Conservation (phyloP, 768 basidiomycete species). For the Tylopilus sp. region DNA sequence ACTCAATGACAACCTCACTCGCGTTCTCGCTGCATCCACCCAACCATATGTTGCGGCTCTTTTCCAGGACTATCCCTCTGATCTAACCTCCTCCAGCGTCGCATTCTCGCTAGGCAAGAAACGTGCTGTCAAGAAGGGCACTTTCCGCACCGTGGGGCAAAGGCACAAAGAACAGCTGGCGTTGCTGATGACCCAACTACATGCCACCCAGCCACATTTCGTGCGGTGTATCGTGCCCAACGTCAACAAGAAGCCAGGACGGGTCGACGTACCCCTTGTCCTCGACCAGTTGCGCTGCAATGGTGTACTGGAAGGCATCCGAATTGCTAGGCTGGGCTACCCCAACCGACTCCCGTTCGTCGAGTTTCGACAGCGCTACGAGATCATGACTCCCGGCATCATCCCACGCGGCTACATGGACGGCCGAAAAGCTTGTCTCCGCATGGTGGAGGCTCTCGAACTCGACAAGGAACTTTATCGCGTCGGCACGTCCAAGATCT, state of each 20-base stretch:
- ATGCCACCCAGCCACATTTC: conserved; percentile 96
- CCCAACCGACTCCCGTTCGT: conserved; percentile 96
- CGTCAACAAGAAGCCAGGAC: conserved; percentile 81
- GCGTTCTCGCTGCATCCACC: conserved; percentile 78
- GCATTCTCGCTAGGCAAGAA: conserved; percentile 53
- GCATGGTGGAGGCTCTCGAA: conserved; percentile 87
- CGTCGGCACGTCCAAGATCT: conserved; percentile 96
- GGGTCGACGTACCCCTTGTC: conserved; percentile 90
- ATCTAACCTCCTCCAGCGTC: conserved; percentile 33
- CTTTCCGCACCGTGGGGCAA: conserved; percentile 94
- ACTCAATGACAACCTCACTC: conserved; percentile 90
- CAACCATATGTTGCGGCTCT: conserved; percentile 80
- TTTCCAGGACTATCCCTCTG: conserved; percentile 68
- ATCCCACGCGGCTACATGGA: conserved; percentile 98
- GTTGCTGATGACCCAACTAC: conserved; percentile 86
- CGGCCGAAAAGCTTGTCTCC: conserved; percentile 87
- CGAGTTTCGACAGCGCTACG: conserved; percentile 96
- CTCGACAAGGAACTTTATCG: conserved; percentile 82
- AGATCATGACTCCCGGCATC: conserved; percentile 90
- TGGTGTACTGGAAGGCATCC: conserved; percentile 97
- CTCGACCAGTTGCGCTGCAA: conserved; percentile 97
- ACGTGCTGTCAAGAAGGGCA: conserved; percentile 86
- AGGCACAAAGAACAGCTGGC: conserved; percentile 94
- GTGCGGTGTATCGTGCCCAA: conserved; percentile 98
- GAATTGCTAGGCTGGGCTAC: conserved; percentile 95